Evolutionary conservation across 78 protist species (phyloP), one percentile per base, ranked within the genome.

Genomic region (slime mould (Dictyostelium discoideum)): DNA sequence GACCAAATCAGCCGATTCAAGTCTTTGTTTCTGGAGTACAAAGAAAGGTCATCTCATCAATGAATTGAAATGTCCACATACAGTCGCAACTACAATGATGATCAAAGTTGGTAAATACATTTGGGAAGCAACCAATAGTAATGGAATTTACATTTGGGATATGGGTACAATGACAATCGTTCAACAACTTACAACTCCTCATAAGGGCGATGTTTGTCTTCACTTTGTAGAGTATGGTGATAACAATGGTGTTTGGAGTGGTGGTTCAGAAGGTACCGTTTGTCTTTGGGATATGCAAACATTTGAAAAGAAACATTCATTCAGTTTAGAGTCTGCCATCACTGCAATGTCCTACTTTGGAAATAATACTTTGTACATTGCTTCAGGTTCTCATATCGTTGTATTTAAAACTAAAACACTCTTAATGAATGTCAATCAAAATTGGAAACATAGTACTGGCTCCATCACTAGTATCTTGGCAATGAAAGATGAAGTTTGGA

Each of bases 381-480:
- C 84, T 22, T 67, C 76, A 8, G 37, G 32, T 1, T 76, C 29
- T 32, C 95, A 90, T 73, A 67, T 90, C 18, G 54, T 29, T 54
- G 40, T 90, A 22, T 82, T 80, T 73, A 90, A 82, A 82, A 65
- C 88, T 8, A 90, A 90, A 54, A 39, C 67, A 29, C 83, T 90
- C 8, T 74, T 67, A 22, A 48, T 82, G 32, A 50, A 80, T 50
- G 24, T 50, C 20, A 8, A 44, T 8, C 60, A 57, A 16, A 13
- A 84, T 54, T 90, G 95, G 95, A 90, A 90, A 73, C 95, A 90
- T 63, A 69, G 83, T 24, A 72, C 72, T 20, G 95, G 84, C 29
- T 69, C 83, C 20, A 82, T 90, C n/a, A 29, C 72, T 2, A 60
- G 83, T 10, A 20, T 90, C 10, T 29, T 90, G 29, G 95, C 95